Conservation (phyloP, 257 asterid species). For the Forsythia viridissima region DNA sequence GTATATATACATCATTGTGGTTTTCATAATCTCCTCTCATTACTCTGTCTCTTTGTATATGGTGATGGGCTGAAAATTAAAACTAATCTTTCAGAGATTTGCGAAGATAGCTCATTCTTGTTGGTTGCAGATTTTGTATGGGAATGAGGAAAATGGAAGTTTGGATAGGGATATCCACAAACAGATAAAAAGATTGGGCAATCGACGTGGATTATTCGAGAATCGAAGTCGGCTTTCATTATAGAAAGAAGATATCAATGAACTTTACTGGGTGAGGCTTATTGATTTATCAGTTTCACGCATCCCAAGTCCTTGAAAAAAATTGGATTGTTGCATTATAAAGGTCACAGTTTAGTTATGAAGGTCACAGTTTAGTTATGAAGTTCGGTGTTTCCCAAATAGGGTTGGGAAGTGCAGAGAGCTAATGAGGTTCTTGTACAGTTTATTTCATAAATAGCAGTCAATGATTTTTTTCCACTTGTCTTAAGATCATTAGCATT, state of each 20-base stretch:
- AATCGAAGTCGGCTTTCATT: neutral
- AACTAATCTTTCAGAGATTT: neutral
- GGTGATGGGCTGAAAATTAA: neutral
- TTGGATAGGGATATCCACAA: neutral
- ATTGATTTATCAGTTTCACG: neutral
- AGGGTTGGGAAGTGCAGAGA: neutral
- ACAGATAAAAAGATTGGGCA: neutral
- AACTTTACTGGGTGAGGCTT: neutral
- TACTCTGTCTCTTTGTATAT: neutral
- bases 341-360: neutral
- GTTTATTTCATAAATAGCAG: neutral
- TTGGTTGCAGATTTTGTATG: neutral
- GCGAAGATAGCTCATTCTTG: neutral
- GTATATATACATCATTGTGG: neutral
- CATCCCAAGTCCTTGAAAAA: neutral
- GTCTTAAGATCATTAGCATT: neutral
- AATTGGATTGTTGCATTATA: neutral
- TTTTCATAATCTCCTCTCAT: neutral
- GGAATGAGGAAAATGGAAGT: neutral
- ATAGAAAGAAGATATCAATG: neutral
- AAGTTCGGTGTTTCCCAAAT: neutral
- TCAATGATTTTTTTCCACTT: neutral
- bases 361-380: neutral
- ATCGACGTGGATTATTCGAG: neutral
- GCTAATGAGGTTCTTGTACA: neutral